These are phyloP conservation scores for Fagus crenata DNA, from an alignment of 306 rosid species.

Conservation along the genomic window DNA sequence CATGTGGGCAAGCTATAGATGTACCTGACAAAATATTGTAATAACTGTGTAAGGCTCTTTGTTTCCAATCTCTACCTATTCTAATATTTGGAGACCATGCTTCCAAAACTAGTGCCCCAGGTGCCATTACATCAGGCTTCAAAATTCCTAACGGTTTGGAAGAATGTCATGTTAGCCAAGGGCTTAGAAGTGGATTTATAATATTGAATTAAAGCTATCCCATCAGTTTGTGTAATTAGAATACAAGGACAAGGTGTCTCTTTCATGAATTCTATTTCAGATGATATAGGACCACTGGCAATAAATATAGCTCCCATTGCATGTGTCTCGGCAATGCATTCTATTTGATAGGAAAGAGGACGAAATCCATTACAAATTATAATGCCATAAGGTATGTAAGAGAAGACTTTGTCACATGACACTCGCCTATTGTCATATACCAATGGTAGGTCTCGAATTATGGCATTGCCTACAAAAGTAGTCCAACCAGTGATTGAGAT, in stretches of 20 bases:
- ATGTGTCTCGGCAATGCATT: background rate
- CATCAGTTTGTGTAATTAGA: background rate
- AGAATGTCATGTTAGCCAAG: background rate
- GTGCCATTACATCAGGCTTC: slow-evolving; percentile 25
- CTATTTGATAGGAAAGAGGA: background rate
- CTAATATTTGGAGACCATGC: background rate
- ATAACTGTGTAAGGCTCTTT: background rate
- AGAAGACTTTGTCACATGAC: background rate
- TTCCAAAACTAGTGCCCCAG: background rate
- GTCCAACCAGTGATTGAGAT: background rate
- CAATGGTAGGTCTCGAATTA: background rate
- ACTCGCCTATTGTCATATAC: background rate
- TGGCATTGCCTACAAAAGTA: background rate
- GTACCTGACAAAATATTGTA: slow-evolving; percentile 8
- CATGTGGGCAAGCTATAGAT: slow-evolving; percentile 16
- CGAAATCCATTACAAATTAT: background rate
- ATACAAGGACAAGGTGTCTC: background rate
- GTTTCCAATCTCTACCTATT: too few relatives aligned
- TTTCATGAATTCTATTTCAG: background rate
- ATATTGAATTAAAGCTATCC: background rate
- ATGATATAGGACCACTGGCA: background rate
- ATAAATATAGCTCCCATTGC: background rate
- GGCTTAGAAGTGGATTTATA: background rate
- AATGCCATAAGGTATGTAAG: background rate
- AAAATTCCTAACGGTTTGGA: slow-evolving; percentile 2